Evolutionary conservation across 495 filamentous ascomycete genomes (phyloP).

Genomic region (Friedmanniomyces endolithicus): DNA sequence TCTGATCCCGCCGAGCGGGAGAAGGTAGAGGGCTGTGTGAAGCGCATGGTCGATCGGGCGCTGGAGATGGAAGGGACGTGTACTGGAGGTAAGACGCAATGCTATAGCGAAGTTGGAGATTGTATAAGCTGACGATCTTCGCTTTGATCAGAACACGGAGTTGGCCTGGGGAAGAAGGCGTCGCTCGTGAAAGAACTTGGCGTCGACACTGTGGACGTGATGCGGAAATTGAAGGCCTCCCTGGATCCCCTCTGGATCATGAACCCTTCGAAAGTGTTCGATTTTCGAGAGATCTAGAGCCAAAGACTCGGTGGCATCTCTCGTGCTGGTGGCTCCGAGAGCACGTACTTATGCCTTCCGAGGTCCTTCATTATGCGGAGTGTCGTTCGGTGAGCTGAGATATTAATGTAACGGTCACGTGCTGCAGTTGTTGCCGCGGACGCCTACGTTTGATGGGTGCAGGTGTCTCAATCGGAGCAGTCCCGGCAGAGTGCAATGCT

Average conservation of each 20-base stretch:
- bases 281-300: not conserved
- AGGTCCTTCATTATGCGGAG: no score
- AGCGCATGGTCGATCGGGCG: slow-evolving; percentile 78
- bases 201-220: slow-evolving; percentile 63
- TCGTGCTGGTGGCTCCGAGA: not conserved
- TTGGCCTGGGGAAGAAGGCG: slow-evolving; percentile 80
- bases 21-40: slow-evolving; percentile 65
- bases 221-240: slow-evolving; percentile 73
- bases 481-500: no score
- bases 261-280: slow-evolving; percentile 73
- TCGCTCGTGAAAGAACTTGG: slow-evolving; percentile 74
- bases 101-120: no score
- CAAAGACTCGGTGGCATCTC: not conserved
- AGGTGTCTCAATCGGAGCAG: no score
- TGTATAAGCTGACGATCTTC: no score
- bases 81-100: no score
- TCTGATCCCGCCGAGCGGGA: slow-evolving; percentile 51
- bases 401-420: no score
- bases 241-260: slow-evolving; percentile 83
- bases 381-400: no score
- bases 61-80: slow-evolving; percentile 69
- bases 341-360: no score
- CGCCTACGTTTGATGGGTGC: no score
- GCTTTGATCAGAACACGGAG: slow-evolving; percentile 52
- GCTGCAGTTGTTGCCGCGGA: no score